Evolutionary conservation across 768 basidiomycete genomes (phyloP).

Genomic region (Boletus patriciae): DNA sequence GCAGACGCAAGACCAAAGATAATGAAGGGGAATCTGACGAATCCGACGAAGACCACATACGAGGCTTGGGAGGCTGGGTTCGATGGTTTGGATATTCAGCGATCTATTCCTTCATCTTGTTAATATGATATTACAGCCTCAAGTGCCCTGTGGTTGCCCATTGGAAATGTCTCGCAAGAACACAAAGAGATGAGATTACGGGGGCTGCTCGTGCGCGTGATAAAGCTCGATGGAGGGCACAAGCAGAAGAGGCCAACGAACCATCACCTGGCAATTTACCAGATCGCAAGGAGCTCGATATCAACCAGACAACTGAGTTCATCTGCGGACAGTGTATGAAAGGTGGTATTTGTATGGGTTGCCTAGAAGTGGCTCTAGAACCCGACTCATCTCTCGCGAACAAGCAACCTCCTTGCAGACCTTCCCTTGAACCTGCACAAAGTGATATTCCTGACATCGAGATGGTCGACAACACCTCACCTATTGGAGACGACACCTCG

Average conservation of each 20-base stretch:
- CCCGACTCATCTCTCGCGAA: conserved; percentile 38
- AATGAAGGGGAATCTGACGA: conserved; percentile 49
- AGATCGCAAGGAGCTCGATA: conserved; percentile 48
- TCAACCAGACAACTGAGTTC: conserved; percentile 72
- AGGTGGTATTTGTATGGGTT: conserved; percentile 78
- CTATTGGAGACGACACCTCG: conserved; percentile 16
- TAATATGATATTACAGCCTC: conserved; percentile 45
- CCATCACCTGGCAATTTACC: conserved; percentile 33
- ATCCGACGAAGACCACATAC: conserved; percentile 48
- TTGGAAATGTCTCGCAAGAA: conserved; percentile 68
- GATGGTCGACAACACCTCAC: conserved; percentile 34
- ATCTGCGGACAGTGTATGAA: conserved; percentile 73
- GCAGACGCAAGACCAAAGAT: conserved; percentile 39
- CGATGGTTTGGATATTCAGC: conserved; percentile 59
- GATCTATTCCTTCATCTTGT: neutral
- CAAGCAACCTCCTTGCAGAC: conserved; percentile 11
- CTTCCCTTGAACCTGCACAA: conserved; percentile 8
- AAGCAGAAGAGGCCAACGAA: conserved; percentile 24
- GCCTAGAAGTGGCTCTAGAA: conserved; percentile 55
- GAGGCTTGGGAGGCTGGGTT: conserved; percentile 75
- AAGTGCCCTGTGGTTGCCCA: conserved; percentile 77
- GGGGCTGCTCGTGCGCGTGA: conserved; percentile 62
- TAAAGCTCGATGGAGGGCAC: conserved; percentile 38
- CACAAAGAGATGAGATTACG: conserved; percentile 71
- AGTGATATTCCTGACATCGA: conserved; percentile 30